Conservation (phyloP, 192 early-diverging fungal genomes). For the Coemansia sp. region DNA sequence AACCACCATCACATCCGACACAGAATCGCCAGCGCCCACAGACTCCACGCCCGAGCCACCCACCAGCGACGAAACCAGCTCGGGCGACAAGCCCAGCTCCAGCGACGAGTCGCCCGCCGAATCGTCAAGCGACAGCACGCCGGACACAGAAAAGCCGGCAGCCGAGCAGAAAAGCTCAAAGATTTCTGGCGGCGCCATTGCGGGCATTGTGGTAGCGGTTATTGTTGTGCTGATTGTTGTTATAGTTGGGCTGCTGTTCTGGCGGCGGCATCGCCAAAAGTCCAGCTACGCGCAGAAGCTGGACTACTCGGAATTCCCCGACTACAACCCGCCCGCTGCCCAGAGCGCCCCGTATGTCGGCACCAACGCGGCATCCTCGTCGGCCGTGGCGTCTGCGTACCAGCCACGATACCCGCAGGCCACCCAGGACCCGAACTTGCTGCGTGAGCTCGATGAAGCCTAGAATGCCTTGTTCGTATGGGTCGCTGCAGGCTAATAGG, state of each 20-base stretch:
- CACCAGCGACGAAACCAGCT: background rate
- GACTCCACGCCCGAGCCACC: background rate
- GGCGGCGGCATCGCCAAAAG: slow-evolving; percentile 44
- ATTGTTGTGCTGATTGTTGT: slow-evolving; percentile 15
- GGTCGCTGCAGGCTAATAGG: too few relatives aligned
- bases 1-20: slow-evolving; percentile 1
- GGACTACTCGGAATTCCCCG: slow-evolving; percentile 43
- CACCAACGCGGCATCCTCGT: slow-evolving; percentile 1
- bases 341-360: background rate
- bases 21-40: background rate
- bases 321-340: slow-evolving; percentile 35
- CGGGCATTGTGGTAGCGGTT: slow-evolving; percentile 33
- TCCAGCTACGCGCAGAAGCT: slow-evolving; percentile 33
- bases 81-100: too few relatives aligned
- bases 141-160: too few relatives aligned
- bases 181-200: slow-evolving; percentile 33
- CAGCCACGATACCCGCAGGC: slow-evolving; percentile 3
- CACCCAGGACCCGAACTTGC: background rate
- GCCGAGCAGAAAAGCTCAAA: background rate
- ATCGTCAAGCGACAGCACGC: too few relatives aligned
- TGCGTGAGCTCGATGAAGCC: slow-evolving; percentile 4
- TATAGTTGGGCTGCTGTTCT: slow-evolving; percentile 30
- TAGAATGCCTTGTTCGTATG: background rate
- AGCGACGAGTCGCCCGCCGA: background rate
- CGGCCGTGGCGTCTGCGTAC: slow-evolving; percentile 1